A percentile compares a stretch with the other conserved stretches of the same genome.
Conservation (phyloP, 371 early-diverging fungal species). For the Mucor circinelloides region DNA sequence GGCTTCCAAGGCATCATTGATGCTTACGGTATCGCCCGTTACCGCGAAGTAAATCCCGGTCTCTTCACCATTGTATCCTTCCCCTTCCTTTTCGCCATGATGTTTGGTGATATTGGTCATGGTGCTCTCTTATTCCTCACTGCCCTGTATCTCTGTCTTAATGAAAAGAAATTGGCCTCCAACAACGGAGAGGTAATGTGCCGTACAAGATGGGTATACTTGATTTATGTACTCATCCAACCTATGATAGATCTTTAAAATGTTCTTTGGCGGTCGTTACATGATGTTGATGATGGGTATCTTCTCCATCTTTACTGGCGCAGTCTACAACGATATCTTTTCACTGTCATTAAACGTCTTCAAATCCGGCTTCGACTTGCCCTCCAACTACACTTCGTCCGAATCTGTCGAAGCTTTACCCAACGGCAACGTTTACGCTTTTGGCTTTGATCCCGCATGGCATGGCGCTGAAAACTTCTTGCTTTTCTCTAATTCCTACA, state of each 20-base stretch:
- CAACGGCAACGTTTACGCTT: conserved; percentile 58
- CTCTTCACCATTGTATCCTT: conserved; percentile 97
- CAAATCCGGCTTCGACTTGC: conserved; percentile 78
- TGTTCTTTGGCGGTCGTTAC: conserved; percentile 96
- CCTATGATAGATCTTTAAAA: conserved; percentile 68
- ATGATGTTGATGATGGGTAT: conserved; percentile 96
- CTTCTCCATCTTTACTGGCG: conserved; percentile 97
- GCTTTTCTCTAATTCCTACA: conserved; percentile 98
- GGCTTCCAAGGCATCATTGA: conserved; percentile 98
- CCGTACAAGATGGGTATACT: conserved; percentile 30
- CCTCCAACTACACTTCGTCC: conserved; percentile 42
- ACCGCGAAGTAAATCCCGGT: conserved; percentile 99
- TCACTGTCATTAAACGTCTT: conserved; percentile 82
- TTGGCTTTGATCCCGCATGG: conserved; percentile 92
- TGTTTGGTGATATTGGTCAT: conserved; percentile 99
- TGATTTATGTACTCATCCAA: background rate
- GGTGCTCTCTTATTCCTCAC: conserved; percentile 85
- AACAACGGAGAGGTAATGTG: conserved; percentile 63
- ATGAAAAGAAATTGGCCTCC: conserved; percentile 78
- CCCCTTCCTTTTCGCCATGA: conserved; percentile 99
- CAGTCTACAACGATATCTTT: conserved; percentile 98
- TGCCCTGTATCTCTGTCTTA: conserved; percentile 77
- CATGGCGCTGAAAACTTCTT: conserved; percentile 90
- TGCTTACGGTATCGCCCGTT: conserved; percentile 97
- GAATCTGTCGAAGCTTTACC: conserved; percentile 41